Percentiles rank a stretch among this genome's conserved stretches.
Conservation (phyloP, 148 eudicot species). For the Rhododendron henanense region DNA sequence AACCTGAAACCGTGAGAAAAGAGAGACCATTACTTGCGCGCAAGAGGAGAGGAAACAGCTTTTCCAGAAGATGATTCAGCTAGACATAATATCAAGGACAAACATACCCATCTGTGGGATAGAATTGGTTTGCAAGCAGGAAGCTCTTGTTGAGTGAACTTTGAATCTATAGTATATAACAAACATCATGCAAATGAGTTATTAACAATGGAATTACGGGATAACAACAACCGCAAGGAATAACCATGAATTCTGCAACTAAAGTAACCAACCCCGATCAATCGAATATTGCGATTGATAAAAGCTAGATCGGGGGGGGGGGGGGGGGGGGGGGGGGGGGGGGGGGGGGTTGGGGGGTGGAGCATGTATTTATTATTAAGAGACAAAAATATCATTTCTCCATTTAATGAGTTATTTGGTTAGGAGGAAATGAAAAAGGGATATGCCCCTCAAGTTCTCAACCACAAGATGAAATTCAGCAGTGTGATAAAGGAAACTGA, state of each 20-base stretch:
- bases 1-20: slow-evolving; percentile 41
- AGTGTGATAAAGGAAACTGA: neutral
- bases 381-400: neutral
- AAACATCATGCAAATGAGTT: slow-evolving; percentile 3
- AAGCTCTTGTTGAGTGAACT: slow-evolving; percentile 88
- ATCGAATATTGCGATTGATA: neutral
- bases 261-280: neutral
- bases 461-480: neutral
- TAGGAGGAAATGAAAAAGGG: neutral
- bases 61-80: neutral
- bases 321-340: too few species aligned
- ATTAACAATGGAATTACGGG: neutral
- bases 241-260: neutral
- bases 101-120: slow-evolving; percentile 71
- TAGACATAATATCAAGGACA: neutral
- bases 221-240: neutral
- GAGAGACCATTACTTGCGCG: neutral
- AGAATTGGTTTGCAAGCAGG: slow-evolving; percentile 86
- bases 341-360: too few species aligned
- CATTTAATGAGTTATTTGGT: neutral
- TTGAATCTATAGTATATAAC: slow-evolving; percentile 54
- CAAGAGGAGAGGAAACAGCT: neutral
- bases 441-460: neutral
- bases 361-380: neutral
- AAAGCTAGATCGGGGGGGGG: neutral